A percentile compares a stretch with the other conserved stretches of the same genome.
Conservation (phyloP, 768 basidiomycete genomes). For the Serendipita sp. region DNA sequence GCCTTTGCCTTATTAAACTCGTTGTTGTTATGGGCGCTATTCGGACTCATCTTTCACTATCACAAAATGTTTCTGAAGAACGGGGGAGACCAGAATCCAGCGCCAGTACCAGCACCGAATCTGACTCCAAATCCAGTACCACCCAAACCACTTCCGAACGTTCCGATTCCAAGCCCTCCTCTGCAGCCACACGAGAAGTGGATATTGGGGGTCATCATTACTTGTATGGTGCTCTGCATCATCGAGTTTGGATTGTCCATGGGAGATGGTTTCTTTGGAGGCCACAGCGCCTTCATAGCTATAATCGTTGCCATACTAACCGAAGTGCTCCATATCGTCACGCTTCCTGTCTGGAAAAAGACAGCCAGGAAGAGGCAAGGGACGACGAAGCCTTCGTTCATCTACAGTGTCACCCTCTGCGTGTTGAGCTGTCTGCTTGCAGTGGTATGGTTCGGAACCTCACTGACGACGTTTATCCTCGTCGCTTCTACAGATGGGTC, state of each 20-base stretch:
- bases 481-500: not conserved
- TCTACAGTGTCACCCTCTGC: not conserved
- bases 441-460: not conserved
- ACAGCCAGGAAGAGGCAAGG: not conserved
- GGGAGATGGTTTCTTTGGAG: not conserved
- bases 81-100: no score
- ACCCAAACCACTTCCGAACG: no score
- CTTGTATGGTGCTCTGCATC: not conserved
- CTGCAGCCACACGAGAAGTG: not conserved
- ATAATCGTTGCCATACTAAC: not conserved
- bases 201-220: not conserved
- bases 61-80: no score
- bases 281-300: not conserved
- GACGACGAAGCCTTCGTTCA: not conserved
- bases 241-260: not conserved
- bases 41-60: not conserved
- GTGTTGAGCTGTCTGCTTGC: not conserved
- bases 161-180: no score
- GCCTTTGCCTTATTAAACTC: not conserved
- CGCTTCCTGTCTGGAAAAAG: not conserved
- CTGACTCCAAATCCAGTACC: no score
- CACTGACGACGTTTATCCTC: not conserved
- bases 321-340: not conserved
- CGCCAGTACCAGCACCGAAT: no score
- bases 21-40: not conserved